Evolutionary conservation across 352 stramenopile genomes (phyloP), one percentile per base, ranked within the genome.

Genomic region (Phytophthora pini): DNA sequence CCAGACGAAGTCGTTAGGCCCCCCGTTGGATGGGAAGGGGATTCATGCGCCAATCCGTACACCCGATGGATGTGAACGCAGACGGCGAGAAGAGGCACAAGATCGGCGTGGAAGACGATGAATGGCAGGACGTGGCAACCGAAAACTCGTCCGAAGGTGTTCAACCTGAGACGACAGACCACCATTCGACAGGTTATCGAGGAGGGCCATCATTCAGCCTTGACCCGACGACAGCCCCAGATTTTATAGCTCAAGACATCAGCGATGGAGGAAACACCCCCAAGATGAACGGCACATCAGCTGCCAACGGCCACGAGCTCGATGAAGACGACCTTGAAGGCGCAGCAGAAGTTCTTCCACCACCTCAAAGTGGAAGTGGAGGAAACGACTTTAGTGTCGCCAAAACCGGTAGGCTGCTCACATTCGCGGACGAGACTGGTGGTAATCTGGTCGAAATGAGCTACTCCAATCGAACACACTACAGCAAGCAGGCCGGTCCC

Each of bases 401-500:
- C 45, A 88, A 87, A 56, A 63, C 59, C 11, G 70, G 66, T 8
- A 76, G 80, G 32, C 62, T 56, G 50, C 77, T 93, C 27, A 79
- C 71, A 7, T 93, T 93, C 50, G 85, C 80, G 3, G 85, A 93
- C 45, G 85, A 93, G 56, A 73, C 64, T 4, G 85, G 81, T 36
- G 83, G 82, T 11, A 39, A 40, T 17, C 59, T 92, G 8, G 72
- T 79, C 11, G 82, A 92, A 56, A 82, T 90, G 48, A 91, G 46
- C 34, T 93, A 89, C 55, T 93, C 84, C 10, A 87, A 78, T 63
- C 66, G 82, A 61, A 91, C 81, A 49, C 85, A 93, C 50, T 93
- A 93, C 71, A 92, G 83, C 73, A 93, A 93, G 46, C 83, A 92
- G 55, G 55, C 68, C n/a, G 57, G 67, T 11, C 65, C 69, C 1